A percentile compares a stretch with the other conserved stretches of the same genome.
These are phyloP conservation scores for Talaromyces sp. DNA, from an alignment of 2,329 filamentous ascomycete species.

Conservation along the genomic window DNA sequence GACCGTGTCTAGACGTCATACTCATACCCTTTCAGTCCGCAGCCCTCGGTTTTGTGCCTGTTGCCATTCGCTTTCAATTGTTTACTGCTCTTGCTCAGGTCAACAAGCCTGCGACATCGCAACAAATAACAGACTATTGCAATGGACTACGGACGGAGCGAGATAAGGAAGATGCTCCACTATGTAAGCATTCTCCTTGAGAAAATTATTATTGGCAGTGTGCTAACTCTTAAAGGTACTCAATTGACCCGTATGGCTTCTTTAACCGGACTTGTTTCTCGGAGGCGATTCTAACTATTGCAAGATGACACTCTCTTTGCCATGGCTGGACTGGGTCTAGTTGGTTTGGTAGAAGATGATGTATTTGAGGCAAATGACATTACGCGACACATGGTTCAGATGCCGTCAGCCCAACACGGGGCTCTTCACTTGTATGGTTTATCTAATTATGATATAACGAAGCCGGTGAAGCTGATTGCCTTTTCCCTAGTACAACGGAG, in stretches of 20 bases:
- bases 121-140: constrained; percentile 21
- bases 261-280: constrained; percentile 4
- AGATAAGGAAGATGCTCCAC: constrained; percentile 12
- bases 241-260: constrained; percentile 19
- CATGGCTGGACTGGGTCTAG: constrained; percentile 30
- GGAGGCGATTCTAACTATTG: neutral
- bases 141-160: constrained; percentile 15
- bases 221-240: constrained; percentile 12
- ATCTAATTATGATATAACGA: neutral
- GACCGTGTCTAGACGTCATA: neutral
- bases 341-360: constrained; percentile 27
- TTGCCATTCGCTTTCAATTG: constrained; percentile 30
- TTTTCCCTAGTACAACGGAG: constrained; percentile 25
- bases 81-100: constrained; percentile 24
- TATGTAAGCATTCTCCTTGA: constrained; percentile 17
- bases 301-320: constrained; percentile 32
- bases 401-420: constrained; percentile 31
- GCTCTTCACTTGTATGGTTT: constrained; percentile 30
- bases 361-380: constrained; percentile 27
- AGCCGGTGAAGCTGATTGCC: neutral
- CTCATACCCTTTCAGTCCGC: constrained; percentile 19
- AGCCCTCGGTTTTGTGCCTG: constrained; percentile 32
- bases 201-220: neutral
- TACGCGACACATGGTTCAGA: constrained; percentile 28
- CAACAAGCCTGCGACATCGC: constrained; percentile 19